Evolutionary conservation across 1,284 basidiomycete genomes (phyloP).

Genomic region (Leccinum cinnamomeum): DNA sequence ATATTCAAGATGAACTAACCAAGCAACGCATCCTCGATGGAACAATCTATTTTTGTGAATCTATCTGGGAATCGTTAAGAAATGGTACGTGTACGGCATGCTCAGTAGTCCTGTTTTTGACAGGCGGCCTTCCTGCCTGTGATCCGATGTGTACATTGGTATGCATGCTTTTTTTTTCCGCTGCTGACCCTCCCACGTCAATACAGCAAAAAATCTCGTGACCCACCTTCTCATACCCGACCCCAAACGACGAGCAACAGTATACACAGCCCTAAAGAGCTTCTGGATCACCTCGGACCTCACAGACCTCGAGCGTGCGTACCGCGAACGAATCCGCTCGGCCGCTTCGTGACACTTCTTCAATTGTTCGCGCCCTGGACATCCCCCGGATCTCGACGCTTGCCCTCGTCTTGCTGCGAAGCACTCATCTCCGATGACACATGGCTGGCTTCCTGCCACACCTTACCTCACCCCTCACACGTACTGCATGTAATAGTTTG

Average conservation of each 20-base stretch:
- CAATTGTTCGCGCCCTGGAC: not conserved
- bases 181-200: slow-evolving; percentile 9
- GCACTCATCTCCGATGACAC: slow-evolving; percentile 4
- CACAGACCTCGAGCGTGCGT: slow-evolving; percentile 57
- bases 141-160: not conserved
- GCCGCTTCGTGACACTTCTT: slow-evolving; percentile 13
- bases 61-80: slow-evolving; percentile 53
- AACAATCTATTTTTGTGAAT: slow-evolving; percentile 51
- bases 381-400: not conserved
- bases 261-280: slow-evolving; percentile 56
- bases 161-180: not conserved
- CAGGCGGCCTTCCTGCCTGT: slow-evolving; percentile 1
- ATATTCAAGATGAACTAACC: slow-evolving; percentile 54
- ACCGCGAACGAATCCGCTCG: slow-evolving; percentile 51
- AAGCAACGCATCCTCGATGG: slow-evolving; percentile 70
- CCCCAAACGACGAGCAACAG: slow-evolving; percentile 56
- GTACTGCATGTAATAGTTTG: slow-evolving; percentile 2
- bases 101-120: slow-evolving; percentile 1
- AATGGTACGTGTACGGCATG: slow-evolving; percentile 51
- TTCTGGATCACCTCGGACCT: slow-evolving; percentile 65
- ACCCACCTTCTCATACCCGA: slow-evolving; percentile 57
- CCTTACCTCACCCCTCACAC: not conserved
- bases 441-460: not conserved
- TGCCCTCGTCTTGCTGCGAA: not conserved
- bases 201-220: slow-evolving; percentile 57